Evolutionary conservation across 1,139 yeast species (phyloP).

Genomic region (Blastobotrys aristatus): DNA sequence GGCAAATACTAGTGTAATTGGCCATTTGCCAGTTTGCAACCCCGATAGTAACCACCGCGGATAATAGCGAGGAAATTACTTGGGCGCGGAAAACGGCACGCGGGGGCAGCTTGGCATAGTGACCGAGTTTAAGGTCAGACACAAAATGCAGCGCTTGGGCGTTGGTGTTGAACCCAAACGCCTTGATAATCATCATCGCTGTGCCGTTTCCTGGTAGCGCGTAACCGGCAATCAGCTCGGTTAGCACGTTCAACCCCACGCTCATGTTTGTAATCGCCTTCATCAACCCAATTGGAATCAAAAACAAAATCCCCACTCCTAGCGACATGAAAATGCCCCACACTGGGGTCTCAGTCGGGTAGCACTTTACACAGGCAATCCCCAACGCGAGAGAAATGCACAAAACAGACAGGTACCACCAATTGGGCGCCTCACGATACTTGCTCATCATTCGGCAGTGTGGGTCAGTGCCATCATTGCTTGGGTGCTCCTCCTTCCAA

Average conservation of each 20-base stretch:
- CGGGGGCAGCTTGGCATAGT: constrained; percentile 55
- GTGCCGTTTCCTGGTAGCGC: constrained; percentile 46
- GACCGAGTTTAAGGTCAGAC: constrained; percentile 52
- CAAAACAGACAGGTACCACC: constrained; percentile 49
- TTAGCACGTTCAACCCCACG: constrained; percentile 53
- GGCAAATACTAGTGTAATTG: constrained; percentile 33
- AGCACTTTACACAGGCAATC: constrained; percentile 43
- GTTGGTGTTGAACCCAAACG: constrained; percentile 54
- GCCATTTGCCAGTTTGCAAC: constrained; percentile 47
- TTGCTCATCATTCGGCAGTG: constrained; percentile 52
- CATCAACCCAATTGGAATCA: constrained; percentile 47
- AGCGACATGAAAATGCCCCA: constrained; percentile 56
- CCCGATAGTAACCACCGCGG: constrained; percentile 43
- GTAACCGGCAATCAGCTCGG: constrained; percentile 57
- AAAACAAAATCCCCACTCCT: constrained; percentile 49
- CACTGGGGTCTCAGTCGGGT: constrained; percentile 43
- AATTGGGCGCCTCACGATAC: constrained; percentile 59
- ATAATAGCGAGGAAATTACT: constrained; percentile 38
- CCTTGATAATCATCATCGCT: constrained; percentile 52
- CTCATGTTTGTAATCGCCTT: constrained; percentile 49
- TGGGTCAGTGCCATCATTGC: constrained; percentile 41
- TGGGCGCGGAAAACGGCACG: constrained; percentile 56
- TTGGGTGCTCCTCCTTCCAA: background rate
- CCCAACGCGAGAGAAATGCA: constrained; percentile 46
- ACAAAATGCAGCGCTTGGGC: constrained; percentile 55